A percentile compares a stretch with the other conserved stretches of the same genome.
phyloP scores from a whole-genome alignment of 2,329 filamentous ascomycete species.

The Penicillium sp. region DNA sequence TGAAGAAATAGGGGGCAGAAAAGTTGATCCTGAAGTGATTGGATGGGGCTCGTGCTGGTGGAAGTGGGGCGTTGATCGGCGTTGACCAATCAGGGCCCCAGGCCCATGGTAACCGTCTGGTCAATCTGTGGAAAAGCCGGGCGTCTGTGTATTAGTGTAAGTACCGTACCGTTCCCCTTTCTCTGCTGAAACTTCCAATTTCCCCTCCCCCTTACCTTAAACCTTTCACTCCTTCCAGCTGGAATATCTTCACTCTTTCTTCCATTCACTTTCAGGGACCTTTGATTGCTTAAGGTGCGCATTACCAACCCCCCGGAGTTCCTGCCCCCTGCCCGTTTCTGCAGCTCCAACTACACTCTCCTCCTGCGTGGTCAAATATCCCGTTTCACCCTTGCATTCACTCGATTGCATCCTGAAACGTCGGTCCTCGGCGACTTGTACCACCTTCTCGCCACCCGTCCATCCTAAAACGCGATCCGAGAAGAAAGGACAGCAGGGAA shows the following conservation, averaged over 20 bases:
- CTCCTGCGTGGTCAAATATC: conserved; percentile 5
- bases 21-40: neutral
- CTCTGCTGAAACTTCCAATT: conserved; percentile 28
- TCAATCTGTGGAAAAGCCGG: neutral
- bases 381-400: conserved; percentile 22
- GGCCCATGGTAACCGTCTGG: neutral
- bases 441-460: conserved; percentile 17
- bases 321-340: neutral
- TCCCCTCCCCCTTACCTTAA: conserved; percentile 28
- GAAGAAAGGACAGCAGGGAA: neutral
- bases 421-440: conserved; percentile 20
- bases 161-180: conserved; percentile 20
- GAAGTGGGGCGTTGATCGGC: neutral
- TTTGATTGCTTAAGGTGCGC: conserved; percentile 8
- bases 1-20: conserved; percentile 1
- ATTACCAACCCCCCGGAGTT: neutral
- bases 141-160: neutral
- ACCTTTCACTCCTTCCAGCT: conserved; percentile 14
- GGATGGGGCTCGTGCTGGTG: conserved; percentile 1
- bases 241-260: conserved; percentile 6
- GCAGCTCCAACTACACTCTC: neutral
- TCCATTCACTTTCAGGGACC: conserved; percentile 10
- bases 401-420: conserved; percentile 26
- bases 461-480: conserved; percentile 11
- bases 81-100: neutral